Conservation (phyloP, 352 stramenopile genomes). For the Phytopythium boreale region DNA sequence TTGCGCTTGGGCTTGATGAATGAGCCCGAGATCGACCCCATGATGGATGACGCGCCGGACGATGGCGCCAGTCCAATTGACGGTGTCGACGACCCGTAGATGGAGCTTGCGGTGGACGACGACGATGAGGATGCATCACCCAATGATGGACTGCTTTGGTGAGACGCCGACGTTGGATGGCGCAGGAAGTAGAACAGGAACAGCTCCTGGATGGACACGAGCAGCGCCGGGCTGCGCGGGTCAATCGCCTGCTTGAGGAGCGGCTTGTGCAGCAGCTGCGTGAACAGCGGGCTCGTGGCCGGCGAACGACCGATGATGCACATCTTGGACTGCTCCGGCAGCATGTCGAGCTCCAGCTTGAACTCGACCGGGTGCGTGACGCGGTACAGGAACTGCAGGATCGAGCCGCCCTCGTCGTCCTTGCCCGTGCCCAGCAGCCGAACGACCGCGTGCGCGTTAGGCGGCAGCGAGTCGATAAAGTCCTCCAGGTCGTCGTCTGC, state of each 20-base stretch:
- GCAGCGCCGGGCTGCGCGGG: conserved; percentile 65
- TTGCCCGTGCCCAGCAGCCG: conserved; percentile 57
- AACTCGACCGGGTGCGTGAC: conserved; percentile 77
- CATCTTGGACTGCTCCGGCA: conserved; percentile 81
- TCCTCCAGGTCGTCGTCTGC: conserved; percentile 57
- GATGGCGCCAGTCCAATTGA: not conserved
- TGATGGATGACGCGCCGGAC: conserved; percentile 26
- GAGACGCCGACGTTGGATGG: conserved; percentile 66
- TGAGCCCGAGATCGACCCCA: conserved; percentile 45
- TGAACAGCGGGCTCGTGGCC: conserved; percentile 71
- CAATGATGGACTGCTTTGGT: conserved; percentile 39
- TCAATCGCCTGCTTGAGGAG: conserved; percentile 76
- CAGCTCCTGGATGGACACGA: conserved; percentile 84
- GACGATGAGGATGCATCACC: not conserved
- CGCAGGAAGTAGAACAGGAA: conserved; percentile 86
- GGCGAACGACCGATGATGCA: conserved; percentile 63
- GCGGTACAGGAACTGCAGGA: conserved; percentile 82
- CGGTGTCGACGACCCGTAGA: conserved; percentile 3
- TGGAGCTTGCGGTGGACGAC: not conserved
- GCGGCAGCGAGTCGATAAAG: conserved; percentile 43
- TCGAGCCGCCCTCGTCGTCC: conserved; percentile 63
- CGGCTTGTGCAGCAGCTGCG: conserved; percentile 79
- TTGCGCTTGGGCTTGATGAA: conserved; percentile 48
- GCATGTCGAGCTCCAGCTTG: conserved; percentile 73
- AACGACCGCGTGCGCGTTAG: conserved; percentile 49